A percentile compares a stretch with the other conserved stretches of the same genome.
Conservation (phyloP, 176 grass and related monocot genomes). For the Canna indica region DNA sequence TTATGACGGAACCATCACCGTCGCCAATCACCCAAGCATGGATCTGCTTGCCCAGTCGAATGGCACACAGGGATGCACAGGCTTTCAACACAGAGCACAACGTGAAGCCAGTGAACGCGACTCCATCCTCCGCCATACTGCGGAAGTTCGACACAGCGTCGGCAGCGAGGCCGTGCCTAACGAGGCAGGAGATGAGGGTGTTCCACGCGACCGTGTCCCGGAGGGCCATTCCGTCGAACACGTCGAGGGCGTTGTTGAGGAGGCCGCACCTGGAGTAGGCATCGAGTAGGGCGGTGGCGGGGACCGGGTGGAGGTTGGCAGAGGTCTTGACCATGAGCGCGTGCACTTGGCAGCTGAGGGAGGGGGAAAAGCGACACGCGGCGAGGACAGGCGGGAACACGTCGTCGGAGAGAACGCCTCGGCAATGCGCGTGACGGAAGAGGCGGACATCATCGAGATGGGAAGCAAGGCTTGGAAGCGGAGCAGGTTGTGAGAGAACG, state of each 20-base stretch:
- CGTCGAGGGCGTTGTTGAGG: slow-evolving; percentile 22
- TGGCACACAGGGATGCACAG: slow-evolving; percentile 20
- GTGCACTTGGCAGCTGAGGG: slow-evolving; percentile 14
- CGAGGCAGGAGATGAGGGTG: slow-evolving; percentile 38
- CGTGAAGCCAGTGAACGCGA: slow-evolving; percentile 28
- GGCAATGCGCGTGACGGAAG: neutral
- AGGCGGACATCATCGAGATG: neutral
- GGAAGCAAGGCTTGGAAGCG: neutral
- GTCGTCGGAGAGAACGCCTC: neutral
- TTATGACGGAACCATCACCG: slow-evolving; percentile 24
- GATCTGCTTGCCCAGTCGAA: slow-evolving; percentile 35
- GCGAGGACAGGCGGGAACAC: slow-evolving; percentile 29
- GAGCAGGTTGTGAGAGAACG: neutral
- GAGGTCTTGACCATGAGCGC: slow-evolving; percentile 34
- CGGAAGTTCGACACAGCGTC: slow-evolving; percentile 22
- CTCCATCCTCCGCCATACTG: slow-evolving; percentile 18
- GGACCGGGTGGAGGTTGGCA: slow-evolving; percentile 22
- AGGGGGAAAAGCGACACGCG: slow-evolving; percentile 8
- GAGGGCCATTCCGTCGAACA: slow-evolving; percentile 55
- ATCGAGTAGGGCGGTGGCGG: slow-evolving; percentile 43
- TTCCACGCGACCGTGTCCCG: slow-evolving; percentile 53
- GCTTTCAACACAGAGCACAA: slow-evolving; percentile 48
- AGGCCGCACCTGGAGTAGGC: slow-evolving; percentile 26
- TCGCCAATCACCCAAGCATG: slow-evolving; percentile 30
- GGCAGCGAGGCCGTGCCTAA: slow-evolving; percentile 24